A percentile compares a stretch with the other conserved stretches of the same genome.
These are phyloP conservation scores for Xylaria cubensis DNA, from an alignment of 495 filamentous ascomycete genomes.

Conservation along the genomic window DNA sequence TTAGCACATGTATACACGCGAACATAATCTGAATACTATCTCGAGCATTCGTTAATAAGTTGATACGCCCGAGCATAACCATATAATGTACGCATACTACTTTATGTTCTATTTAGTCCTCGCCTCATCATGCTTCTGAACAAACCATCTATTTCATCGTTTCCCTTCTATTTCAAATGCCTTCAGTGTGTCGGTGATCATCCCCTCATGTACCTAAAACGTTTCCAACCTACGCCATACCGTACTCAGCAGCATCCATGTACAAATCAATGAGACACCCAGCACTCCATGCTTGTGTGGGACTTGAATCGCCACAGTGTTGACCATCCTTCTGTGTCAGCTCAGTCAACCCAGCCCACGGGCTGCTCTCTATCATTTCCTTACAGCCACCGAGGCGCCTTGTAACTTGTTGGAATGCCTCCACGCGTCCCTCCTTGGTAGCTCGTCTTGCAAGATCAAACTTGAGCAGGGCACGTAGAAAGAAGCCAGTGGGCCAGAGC, in stretches of 20 bases:
- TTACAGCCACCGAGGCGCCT: constrained; percentile 81
- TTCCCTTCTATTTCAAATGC: not conserved
- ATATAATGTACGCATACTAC: not conserved
- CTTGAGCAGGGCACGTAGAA: constrained; percentile 85
- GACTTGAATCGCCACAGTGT: constrained; percentile 85
- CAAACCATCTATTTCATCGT: not conserved
- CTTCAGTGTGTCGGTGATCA: not conserved
- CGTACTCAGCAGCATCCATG: constrained; percentile 75
- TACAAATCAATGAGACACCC: constrained; percentile 94
- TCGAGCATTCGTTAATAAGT: no score
- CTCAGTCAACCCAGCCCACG: constrained; percentile 94
- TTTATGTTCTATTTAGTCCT: not conserved
- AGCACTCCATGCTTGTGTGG: constrained; percentile 95
- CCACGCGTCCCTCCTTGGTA: constrained; percentile 66
- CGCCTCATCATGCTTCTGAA: not conserved
- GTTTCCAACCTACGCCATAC: constrained; percentile 38
- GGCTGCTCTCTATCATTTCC: constrained; percentile 72
- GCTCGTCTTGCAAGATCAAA: constrained; percentile 82
- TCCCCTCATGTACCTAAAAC: not conserved
- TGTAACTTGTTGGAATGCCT: constrained; percentile 94
- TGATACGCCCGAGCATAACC: not conserved
- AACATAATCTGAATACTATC: no score
- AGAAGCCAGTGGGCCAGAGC: constrained; percentile 98
- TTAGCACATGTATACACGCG: not conserved
- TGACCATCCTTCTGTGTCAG: constrained; percentile 88